Percentiles rank a stretch among this genome's conserved stretches.
These are phyloP conservation scores for Hortaea werneckii DNA, from an alignment of 2,329 filamentous ascomycete genomes.

Conservation along the genomic window DNA sequence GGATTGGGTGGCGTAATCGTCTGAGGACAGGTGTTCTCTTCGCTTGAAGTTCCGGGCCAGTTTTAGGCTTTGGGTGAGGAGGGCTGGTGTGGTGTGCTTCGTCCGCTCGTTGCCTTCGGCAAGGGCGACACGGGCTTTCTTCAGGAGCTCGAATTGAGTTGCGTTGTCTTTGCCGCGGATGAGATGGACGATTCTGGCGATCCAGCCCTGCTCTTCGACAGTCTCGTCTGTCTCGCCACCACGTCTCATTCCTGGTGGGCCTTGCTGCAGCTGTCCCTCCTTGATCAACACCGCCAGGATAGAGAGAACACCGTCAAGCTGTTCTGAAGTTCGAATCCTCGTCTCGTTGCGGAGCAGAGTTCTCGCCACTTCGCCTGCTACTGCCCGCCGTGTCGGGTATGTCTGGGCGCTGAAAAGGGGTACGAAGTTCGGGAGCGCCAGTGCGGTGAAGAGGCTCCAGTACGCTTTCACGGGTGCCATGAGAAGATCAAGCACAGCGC, in stretches of 20 bases:
- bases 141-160: slow-evolving; percentile 80
- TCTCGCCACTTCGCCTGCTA: slow-evolving; percentile 79
- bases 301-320: slow-evolving; percentile 81
- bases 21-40: slow-evolving; percentile 74
- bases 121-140: slow-evolving; percentile 78
- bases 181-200: slow-evolving; percentile 84
- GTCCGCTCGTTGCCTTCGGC: slow-evolving; percentile 89
- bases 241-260: slow-evolving; percentile 64
- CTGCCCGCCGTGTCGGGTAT: slow-evolving; percentile 80
- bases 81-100: slow-evolving; percentile 85
- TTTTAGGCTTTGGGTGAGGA: slow-evolving; percentile 83
- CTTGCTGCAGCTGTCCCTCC: slow-evolving; percentile 61
- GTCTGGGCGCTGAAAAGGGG: slow-evolving; percentile 84
- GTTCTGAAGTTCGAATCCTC: slow-evolving; percentile 62
- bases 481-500: slow-evolving; percentile 80
- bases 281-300: slow-evolving; percentile 86
- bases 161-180: slow-evolving; percentile 78
- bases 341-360: slow-evolving; percentile 76
- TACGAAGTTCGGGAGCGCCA: slow-evolving; percentile 85
- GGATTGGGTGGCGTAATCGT: slow-evolving; percentile 62
- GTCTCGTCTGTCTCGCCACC: slow-evolving; percentile 90
- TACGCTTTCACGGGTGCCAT: slow-evolving; percentile 85
- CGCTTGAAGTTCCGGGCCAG: slow-evolving; percentile 80
- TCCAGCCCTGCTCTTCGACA: slow-evolving; percentile 94
- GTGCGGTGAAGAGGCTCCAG: slow-evolving; percentile 87